Base-by-base conservation (phyloP, 306 rosid genomes). In the Trichosanthes cucumerina region DNA sequence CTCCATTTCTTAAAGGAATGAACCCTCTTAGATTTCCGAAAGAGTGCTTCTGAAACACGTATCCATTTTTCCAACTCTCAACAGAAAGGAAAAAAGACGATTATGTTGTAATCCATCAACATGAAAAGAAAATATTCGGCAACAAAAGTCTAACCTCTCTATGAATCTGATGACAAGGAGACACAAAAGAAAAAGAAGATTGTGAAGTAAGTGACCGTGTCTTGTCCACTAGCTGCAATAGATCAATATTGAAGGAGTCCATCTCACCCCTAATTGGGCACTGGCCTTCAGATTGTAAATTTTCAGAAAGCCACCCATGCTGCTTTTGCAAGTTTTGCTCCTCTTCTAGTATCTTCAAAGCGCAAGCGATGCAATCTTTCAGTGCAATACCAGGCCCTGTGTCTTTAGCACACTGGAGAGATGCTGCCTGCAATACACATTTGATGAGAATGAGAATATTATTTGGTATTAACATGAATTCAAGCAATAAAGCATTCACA, bases 321-420 rank as follows among this genome's bases (percentile, higher is more conserved):
- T 84, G 86, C 78, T 69, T 86, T 59, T 65, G 86, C 23, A 80
- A 79, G 70, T 85, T 87, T 77, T 62, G 87, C 74, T 85, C 84
- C 81, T 87, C 88, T 53, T 89, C 83, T 47, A 52, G 69, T 57
- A 86, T 79, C 82, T 84, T 89, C 63, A 85, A 54, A 54, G 84
- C 84, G 81, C 86, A 81, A 68, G 80, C 68, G 63, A 83, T 84
- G 90, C 83, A 83, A 68, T 86, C 85, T 57, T 87, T 83, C 56
- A 87, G 66, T 63, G 78, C 85, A 88, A 64, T 83, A 63, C 82
- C 87, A 44, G 83, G 82, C 76, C 90, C 84, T 64, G 88, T 64
- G 77, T 88, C 91, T 81, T 89, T 87, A 64, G 82, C 82, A 89
- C 93, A 89, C 74, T 82, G 88, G 81, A 84, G 84, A 58, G 87